Evolutionary conservation across 75 land plant genomes (phyloP), one percentile per base, ranked within the genome.

Genomic region (Selaginella tamariscina): DNA sequence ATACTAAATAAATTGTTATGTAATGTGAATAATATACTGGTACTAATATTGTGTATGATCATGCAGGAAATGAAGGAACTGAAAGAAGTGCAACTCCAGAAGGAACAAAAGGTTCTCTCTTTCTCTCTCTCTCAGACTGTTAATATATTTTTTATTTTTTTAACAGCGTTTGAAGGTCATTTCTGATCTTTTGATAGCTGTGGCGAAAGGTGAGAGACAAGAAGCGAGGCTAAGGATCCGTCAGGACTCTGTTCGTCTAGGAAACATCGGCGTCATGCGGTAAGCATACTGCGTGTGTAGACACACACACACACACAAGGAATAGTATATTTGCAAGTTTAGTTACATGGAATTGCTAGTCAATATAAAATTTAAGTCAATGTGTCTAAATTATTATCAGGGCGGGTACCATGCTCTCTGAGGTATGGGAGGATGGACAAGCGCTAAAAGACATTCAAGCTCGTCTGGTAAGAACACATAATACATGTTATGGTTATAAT

Each of bases 361-460:
- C n/a, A n/a, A n/a, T n/a, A n/a, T n/a, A n/a, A n/a, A n/a, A n/a
- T n/a, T n/a, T n/a, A n/a, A n/a, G n/a, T n/a, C n/a, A n/a, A n/a
- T n/a, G n/a, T n/a, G n/a, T n/a, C n/a, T n/a, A n/a, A n/a, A 15
- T 69, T 68, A 2, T 29, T 21, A 9, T 24, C 83, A 93, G 98
- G 77, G 83, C 91, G 67, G 95, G 98, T 69, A 84, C 91, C 27
- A 68, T 93, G 21, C 77, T 93, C 60, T 86, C 96, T 68, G 98
- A 93, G 75, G 82, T 81, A 29, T 93, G 98, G 98, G 98, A 93
- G 73, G 98, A 93, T 74, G 98, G 98, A 2, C 95, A 86, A 77
- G 85, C 82, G 32, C 49, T 93, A 1, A 93, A 89, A 72, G 98
- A 93, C 74, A 72, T 93, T 55, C 87, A 89, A 78, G 65, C 74